Percentiles rank a stretch among this genome's conserved stretches.
Evolutionary conservation across 2,329 filamentous ascomycete genomes (phyloP).

Genomic region (Onygenales sp.): DNA sequence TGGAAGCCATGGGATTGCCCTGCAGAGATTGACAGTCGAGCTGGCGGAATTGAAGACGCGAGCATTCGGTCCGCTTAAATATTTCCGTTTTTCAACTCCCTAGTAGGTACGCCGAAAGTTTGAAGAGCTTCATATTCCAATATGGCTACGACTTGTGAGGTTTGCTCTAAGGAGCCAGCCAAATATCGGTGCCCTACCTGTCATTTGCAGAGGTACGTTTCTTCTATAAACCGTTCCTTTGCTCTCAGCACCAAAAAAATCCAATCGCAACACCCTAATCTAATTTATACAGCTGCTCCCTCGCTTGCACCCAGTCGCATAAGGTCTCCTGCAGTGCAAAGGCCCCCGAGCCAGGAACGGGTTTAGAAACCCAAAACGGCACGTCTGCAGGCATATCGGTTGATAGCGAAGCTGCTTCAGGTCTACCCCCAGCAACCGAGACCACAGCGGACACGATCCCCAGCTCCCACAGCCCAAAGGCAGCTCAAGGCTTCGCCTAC

Average conservation of each 20-base stretch:
- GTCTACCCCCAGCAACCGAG: background rate
- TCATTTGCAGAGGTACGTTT: constrained; percentile 18
- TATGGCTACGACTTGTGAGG: constrained; percentile 14
- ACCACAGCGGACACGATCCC: background rate
- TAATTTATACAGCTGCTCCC: constrained; percentile 31
- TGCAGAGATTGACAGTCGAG: background rate
- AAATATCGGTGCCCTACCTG: constrained; percentile 25
- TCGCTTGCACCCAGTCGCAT: constrained; percentile 36
- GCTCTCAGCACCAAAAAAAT: constrained; percentile 2
- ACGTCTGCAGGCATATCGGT: background rate
- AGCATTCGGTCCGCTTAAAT: background rate
- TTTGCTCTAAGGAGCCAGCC: constrained; percentile 18
- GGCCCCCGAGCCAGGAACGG: constrained; percentile 5
- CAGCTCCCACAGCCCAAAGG: background rate
- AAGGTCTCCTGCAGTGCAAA: constrained; percentile 32
- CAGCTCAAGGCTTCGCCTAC: constrained; percentile 1
- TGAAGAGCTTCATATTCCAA: background rate
- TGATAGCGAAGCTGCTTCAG: background rate
- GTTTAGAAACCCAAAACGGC: constrained; percentile 5
- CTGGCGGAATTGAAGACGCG: background rate
- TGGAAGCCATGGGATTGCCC: background rate
- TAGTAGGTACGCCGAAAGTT: background rate
- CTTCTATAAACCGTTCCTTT: constrained; percentile 1
- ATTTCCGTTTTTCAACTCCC: background rate
- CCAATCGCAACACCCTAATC: background rate